These are phyloP conservation scores for Chenopodium berlandieri DNA, from an alignment of 148 eudicot genomes.

Conservation along the genomic window DNA sequence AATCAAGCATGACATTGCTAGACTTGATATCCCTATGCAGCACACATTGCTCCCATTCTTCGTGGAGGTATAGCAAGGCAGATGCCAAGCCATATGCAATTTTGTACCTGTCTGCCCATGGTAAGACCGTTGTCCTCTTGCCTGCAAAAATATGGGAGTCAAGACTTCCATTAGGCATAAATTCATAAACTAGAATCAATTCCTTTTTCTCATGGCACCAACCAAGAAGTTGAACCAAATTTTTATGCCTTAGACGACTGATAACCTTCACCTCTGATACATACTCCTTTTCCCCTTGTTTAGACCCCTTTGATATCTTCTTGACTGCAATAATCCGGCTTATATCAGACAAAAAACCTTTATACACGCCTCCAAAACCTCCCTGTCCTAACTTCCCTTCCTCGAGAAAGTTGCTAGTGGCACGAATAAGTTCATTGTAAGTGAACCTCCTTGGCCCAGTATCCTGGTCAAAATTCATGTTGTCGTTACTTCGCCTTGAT, in stretches of 20 bases:
- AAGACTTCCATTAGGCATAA: conserved; percentile 34
- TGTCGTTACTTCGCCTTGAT: neutral
- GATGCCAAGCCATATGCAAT: conserved; percentile 50
- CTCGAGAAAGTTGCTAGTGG: conserved; percentile 33
- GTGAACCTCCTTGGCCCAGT: conserved; percentile 39
- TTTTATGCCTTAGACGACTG: conserved; percentile 39
- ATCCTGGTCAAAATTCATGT: conserved; percentile 8
- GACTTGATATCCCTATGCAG: conserved; percentile 59
- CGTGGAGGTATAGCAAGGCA: conserved; percentile 53
- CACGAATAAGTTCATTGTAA: conserved; percentile 27
- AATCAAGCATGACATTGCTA: conserved; percentile 60
- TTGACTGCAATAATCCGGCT: conserved; percentile 33
- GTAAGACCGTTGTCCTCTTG: neutral
- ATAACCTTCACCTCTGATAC: conserved; percentile 41
- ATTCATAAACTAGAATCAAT: neutral
- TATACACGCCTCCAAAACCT: conserved; percentile 48
- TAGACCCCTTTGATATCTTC: conserved; percentile 38
- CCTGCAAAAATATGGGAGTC: conserved; percentile 27
- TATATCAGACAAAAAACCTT: conserved; percentile 24
- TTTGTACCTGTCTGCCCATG: conserved; percentile 37
- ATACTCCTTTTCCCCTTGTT: conserved; percentile 49
- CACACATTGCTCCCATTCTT: conserved; percentile 62
- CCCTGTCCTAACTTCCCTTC: conserved; percentile 45
- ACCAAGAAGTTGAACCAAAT: conserved; percentile 31
- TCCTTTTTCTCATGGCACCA: neutral